Percentiles rank a stretch among this genome's conserved stretches.
These are phyloP conservation scores for Clarireedia monteithiana DNA, from an alignment of 2,329 filamentous ascomycete species.

Conservation along the genomic window DNA sequence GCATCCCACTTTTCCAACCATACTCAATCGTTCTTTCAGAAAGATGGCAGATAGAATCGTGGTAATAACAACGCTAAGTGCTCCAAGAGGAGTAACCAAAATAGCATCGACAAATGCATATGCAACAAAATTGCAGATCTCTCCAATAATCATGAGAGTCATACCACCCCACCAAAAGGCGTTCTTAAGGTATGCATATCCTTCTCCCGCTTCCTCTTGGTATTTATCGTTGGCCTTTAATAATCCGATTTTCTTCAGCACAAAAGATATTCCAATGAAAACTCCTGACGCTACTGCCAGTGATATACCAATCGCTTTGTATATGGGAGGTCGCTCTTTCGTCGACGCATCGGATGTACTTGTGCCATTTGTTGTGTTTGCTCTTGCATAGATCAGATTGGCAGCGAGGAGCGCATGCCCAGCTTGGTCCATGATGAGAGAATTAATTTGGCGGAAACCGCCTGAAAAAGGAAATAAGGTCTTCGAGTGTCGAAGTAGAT, in stretches of 20 bases:
- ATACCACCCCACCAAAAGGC: conserved; percentile 92
- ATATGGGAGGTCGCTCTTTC: conserved; percentile 35
- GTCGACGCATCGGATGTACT: conserved; percentile 18
- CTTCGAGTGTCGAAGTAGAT: conserved; percentile 2
- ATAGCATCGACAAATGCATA: conserved; percentile 97
- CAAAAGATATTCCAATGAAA: conserved; percentile 93
- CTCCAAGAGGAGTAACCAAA: conserved; percentile 84
- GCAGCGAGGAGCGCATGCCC: conserved; percentile 32
- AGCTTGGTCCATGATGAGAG: conserved; percentile 32
- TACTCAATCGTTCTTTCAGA: conserved; percentile 87
- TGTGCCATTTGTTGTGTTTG: conserved; percentile 30
- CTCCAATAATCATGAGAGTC: conserved; percentile 93
- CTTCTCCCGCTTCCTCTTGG: conserved; percentile 89
- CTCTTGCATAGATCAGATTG: conserved; percentile 37
- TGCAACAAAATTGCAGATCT: conserved; percentile 94
- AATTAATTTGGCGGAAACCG: conserved; percentile 12
- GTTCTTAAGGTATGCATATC: conserved; percentile 96
- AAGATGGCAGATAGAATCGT: conserved; percentile 90
- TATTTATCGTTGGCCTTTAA: conserved; percentile 93
- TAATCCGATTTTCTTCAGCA: conserved; percentile 88
- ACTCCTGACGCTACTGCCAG: conserved; percentile 80
- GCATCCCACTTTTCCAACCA: conserved; percentile 93
- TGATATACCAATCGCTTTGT: conserved; percentile 80
- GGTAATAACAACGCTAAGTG: conserved; percentile 85
- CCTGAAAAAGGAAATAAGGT: background rate